Conservation (phyloP, 495 filamentous ascomycete genomes). For the Thermothielavioides terrestris region DNA sequence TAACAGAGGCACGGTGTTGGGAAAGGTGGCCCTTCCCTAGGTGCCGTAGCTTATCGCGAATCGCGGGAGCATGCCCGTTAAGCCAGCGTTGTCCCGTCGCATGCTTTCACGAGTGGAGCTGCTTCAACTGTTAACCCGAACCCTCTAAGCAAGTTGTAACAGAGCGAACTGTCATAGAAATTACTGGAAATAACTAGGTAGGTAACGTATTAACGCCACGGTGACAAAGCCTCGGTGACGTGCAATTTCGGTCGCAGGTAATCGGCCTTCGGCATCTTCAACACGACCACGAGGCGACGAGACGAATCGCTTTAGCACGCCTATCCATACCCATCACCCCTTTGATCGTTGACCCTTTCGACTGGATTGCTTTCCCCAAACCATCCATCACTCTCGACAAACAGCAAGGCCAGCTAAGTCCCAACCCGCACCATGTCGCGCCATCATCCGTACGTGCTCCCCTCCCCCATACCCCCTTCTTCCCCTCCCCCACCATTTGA, state of each 20-base stretch:
- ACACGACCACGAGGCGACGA: too few relatives aligned
- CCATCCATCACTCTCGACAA: not conserved
- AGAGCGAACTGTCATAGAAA: not conserved
- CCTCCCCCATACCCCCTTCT: not conserved
- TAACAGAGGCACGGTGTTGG: too few relatives aligned
- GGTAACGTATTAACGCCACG: too few relatives aligned
- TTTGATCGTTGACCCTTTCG: too few relatives aligned
- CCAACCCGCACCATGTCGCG: constrained; percentile 23
- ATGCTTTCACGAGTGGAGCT: too few relatives aligned
- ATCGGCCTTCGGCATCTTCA: not conserved
- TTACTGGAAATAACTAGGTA: constrained; percentile 5
- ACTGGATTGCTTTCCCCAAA: not conserved
- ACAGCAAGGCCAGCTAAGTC: not conserved
- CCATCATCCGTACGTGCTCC: constrained; percentile 28
- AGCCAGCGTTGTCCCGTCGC: too few relatives aligned
- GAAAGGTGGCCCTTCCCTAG: too few relatives aligned
- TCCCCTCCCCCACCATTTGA: not conserved
- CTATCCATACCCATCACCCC: too few relatives aligned
- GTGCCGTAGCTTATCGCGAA: not conserved
- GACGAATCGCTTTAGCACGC: too few relatives aligned
- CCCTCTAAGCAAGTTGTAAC: not conserved
- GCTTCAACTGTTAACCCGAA: not conserved
- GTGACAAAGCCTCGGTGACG: not conserved
- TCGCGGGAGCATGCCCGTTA: too few relatives aligned
- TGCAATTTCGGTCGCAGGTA: constrained; percentile 7